A percentile compares a stretch with the other conserved stretches of the same genome.
phyloP scores from a whole-genome alignment of 2,329 filamentous ascomycete genomes.

The Colletotrichum sp. region DNA sequence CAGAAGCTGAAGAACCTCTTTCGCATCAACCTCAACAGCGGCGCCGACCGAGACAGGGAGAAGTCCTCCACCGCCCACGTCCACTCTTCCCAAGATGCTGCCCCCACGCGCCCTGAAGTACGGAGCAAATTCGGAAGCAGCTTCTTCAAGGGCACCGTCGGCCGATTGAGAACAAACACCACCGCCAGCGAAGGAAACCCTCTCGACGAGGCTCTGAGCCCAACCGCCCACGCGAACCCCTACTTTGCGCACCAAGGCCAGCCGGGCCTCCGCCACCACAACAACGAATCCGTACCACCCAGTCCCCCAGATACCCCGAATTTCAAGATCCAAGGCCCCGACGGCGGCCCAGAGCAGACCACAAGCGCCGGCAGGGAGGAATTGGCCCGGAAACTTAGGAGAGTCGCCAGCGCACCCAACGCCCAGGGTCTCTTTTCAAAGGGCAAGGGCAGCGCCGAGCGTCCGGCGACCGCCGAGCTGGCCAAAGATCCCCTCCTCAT shows the following conservation, averaged over 20 bases:
- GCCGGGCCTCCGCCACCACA: constrained; percentile 90
- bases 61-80: constrained; percentile 39
- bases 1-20: constrained; percentile 76
- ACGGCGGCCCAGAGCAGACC: constrained; percentile 68
- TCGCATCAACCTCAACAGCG: constrained; percentile 62
- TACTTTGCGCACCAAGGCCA: constrained; percentile 98
- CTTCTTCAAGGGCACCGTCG: constrained; percentile 85
- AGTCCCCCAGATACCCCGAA: constrained; percentile 91
- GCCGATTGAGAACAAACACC: constrained; percentile 86
- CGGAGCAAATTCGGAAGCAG: constrained; percentile 81
- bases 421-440: constrained; percentile 86
- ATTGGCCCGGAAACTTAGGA: constrained; percentile 86
- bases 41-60: constrained; percentile 35
- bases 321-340: constrained; percentile 73
- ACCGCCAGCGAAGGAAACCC: constrained; percentile 92
- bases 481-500: constrained; percentile 79
- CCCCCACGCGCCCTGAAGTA: constrained; percentile 14
- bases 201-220: constrained; percentile 86
- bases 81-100: constrained; percentile 46
- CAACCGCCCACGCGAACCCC: constrained; percentile 92
- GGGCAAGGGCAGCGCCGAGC: constrained; percentile 62
- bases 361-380: constrained; percentile 89
- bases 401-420: constrained; percentile 96
- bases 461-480: constrained; percentile 84
- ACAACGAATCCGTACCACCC: constrained; percentile 89